Base-by-base conservation (phyloP, 805 yeast species). In the Zygosaccharomyces kombuchaensis region DNA sequence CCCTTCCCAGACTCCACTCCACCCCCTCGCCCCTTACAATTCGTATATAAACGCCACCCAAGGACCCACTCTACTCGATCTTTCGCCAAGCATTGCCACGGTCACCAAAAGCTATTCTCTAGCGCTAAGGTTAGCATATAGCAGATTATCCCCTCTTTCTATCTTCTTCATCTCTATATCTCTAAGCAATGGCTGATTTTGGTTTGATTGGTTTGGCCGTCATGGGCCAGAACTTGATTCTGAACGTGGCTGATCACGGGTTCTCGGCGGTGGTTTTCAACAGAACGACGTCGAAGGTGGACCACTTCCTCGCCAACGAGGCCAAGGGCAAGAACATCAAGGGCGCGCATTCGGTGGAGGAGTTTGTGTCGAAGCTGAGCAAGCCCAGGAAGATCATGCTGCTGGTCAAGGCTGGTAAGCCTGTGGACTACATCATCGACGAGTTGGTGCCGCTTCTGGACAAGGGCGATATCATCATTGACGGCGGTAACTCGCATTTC, bases 191-290 rank as follows among this genome's bases (percentile, higher is more conserved):
- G 29, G 51, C 91, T 78, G 99, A 91, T 83, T 82, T 91, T 72
- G 99, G 97, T 73, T 87, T 91, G 71, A 90, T 93, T 67, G 99
- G 99, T 70, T 81, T 91, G 80, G 99, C 99, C 84, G 99, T 91
- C 60, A 91, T 91, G 99, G 99, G 99, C 74, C 96, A 87, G 79
- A 91, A 91, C 81, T 77, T 91, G 80, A 88, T 91, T 70, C 80
- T 91, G 59, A 91, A 91, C 74, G 95, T 95, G 66, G 99, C 99
- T 60, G 99, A 91, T 79, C 95, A 91, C 76, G 97, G 97, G 49
- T 91, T 80, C 79, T 88, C 96, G 57, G 98, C 93, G 63, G 96
- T 88, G 65, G 97, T 97, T 52, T 93, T 80, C 85, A 91, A 91
- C 93, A 88, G 99, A 82, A 93, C 98, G 51, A 87, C 83, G 52